Evolutionary conservation across 495 filamentous ascomycete species (phyloP).

Genomic region (Astrocystis sublimbata): DNA sequence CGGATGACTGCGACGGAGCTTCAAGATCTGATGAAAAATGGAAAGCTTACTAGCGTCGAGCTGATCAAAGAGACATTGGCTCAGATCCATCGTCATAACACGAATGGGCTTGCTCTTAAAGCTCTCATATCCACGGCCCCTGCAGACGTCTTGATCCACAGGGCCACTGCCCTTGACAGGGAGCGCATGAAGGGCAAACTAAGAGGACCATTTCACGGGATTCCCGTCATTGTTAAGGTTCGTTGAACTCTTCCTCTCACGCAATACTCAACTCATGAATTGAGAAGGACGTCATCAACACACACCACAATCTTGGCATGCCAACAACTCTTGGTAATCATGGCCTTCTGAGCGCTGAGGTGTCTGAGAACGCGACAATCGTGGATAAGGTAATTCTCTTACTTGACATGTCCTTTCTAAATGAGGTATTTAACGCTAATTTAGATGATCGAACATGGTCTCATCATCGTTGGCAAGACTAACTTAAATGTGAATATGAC

Average conservation of each 20-base stretch:
- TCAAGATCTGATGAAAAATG: no score
- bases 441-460: constrained; percentile 37
- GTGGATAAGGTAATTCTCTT: no score
- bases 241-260: no score
- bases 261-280: no score
- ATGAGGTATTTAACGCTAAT: no score
- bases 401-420: no score
- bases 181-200: constrained; percentile 2
- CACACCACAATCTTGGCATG: neutral
- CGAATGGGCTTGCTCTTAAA: neutral
- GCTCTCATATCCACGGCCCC: neutral
- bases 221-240: constrained; percentile 13
- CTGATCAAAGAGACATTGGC: neutral
- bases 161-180: neutral
- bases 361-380: no score
- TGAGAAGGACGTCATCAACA: constrained; percentile 6
- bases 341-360: no score
- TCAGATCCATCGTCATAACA: neutral
- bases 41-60: neutral
- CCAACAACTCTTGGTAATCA: neutral
- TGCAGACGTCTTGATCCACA: neutral
- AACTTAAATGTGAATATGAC: constrained; percentile 36
- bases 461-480: constrained; percentile 46
- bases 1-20: no score
- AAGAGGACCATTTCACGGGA: constrained; percentile 7